Conservation (phyloP, 1,284 basidiomycete genomes). For the Anthracocystis walkeri region DNA sequence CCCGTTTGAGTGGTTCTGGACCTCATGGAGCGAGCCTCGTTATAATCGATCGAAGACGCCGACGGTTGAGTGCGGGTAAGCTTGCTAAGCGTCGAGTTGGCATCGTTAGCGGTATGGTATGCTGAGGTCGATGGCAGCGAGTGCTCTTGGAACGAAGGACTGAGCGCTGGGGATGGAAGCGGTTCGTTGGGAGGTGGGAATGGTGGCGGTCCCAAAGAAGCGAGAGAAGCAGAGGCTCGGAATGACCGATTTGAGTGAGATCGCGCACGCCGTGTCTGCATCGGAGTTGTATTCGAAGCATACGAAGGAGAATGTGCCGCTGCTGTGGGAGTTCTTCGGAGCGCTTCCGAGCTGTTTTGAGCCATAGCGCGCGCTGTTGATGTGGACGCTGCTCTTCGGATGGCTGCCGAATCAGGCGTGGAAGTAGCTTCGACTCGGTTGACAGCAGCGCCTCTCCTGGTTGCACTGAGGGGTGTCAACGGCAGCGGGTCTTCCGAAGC, state of each 20-base stretch:
- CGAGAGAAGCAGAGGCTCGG: constrained; percentile 33
- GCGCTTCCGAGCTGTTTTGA: constrained; percentile 22
- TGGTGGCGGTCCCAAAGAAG: constrained; percentile 39
- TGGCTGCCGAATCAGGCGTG: constrained; percentile 16
- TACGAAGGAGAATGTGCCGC: constrained; percentile 12
- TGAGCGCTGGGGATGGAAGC: constrained; percentile 38
- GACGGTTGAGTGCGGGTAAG: constrained; percentile 19
- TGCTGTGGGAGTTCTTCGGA: constrained; percentile 33
- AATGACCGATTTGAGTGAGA: constrained; percentile 35
- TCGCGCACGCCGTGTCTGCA: constrained; percentile 29
- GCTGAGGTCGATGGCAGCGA: constrained; percentile 27
- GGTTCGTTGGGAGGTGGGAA: constrained; percentile 52
- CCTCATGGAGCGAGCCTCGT: constrained; percentile 26
- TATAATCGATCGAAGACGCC: constrained; percentile 36
- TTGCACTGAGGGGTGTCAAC: constrained; percentile 48
- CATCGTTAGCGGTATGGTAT: constrained; percentile 27
- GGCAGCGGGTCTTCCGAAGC: constrained; percentile 31
- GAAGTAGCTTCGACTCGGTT: constrained; percentile 7
- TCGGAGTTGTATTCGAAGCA: constrained; percentile 16
- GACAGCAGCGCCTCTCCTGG: constrained; percentile 39
- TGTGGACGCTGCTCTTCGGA: constrained; percentile 33
- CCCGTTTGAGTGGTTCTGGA: constrained; percentile 26
- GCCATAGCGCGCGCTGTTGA: constrained; percentile 17
- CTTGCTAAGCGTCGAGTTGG: constrained; percentile 14
- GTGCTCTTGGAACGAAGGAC: constrained; percentile 33